A percentile compares a stretch with the other conserved stretches of the same genome.
phyloP scores from a whole-genome alignment of 1,284 basidiomycete species.

The Ceratobasidium sp. region DNA sequence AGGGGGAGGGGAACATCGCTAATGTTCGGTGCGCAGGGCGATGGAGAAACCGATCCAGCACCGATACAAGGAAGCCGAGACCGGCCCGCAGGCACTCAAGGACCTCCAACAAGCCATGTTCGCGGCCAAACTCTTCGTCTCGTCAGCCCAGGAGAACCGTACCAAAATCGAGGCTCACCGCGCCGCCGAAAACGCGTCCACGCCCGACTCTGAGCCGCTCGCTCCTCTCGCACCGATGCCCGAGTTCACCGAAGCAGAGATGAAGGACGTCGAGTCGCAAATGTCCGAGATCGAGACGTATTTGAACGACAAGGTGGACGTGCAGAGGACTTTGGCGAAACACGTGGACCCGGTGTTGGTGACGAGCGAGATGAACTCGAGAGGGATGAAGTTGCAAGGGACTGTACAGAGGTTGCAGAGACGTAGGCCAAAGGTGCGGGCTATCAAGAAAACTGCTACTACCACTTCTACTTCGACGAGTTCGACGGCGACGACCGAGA shows the following conservation, averaged over 20 bases:
- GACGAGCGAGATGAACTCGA: constrained; percentile 82
- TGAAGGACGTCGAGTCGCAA: constrained; percentile 76
- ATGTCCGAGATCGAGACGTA: constrained; percentile 82
- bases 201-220: constrained; percentile 1
- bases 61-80: constrained; percentile 87
- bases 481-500: constrained; percentile 11
- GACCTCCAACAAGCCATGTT: constrained; percentile 72
- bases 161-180: constrained; percentile 65
- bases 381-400: constrained; percentile 80
- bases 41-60: constrained; percentile 85
- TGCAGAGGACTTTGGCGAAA: constrained; percentile 76
- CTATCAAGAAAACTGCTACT: constrained; percentile 16
- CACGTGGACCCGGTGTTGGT: constrained; percentile 85
- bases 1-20: neutral
- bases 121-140: constrained; percentile 77
- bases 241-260: constrained; percentile 80
- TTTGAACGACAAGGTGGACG: constrained; percentile 80
- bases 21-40: constrained; percentile 61
- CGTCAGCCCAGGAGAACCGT: constrained; percentile 78
- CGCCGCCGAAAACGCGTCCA: constrained; percentile 64
- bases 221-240: constrained; percentile 24
- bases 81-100: constrained; percentile 68
- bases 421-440: constrained; percentile 66
- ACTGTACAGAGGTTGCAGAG: constrained; percentile 74
- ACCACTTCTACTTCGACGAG: neutral